Base-by-base conservation (phyloP, 805 yeast species). In the Metschnikowia lochheadii region DNA sequence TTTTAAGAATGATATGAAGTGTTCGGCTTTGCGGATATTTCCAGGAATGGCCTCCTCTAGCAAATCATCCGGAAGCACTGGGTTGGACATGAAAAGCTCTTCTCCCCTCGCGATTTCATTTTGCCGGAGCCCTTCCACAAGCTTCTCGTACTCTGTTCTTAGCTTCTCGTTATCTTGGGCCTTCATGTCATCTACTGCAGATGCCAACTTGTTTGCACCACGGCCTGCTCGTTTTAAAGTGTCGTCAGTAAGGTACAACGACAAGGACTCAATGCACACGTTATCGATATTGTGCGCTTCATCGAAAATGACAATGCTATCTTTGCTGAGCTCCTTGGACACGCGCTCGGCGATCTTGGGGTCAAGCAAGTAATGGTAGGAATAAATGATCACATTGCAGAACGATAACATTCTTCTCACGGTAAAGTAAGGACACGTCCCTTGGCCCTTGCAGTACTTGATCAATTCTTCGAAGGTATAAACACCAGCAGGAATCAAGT, bases 211-310 rank as follows among this genome's bases (percentile, higher is more conserved):
- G 56, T 79, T 79, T 0, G 96, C 96, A 56, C 98, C 98, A 56
- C 84, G 78, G 1, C 96, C 78, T 0, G 99, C 99, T 57, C 83
- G 76, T 60, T 90, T 85, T 53, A 94, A 69, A 7, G 89, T 82
- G 57, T 92, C 97, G 59, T 90, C 96, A 0, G 97, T 94, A 56
- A 94, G 72, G 64, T 94, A 98, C 44, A 94, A 77, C 5, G 97
- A 89, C 39, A 94, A 69, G 0, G 98, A 88, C 67, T 94, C 99
- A 51, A 94, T 94, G 73, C 99, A 94, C 50, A 94, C 99, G 75
- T 94, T 94, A 76, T 94, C 99, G 50, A 94, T 94, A 70, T 94
- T 94, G 68, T 94, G 99, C 44, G 99, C 99, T 72, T 94, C 99
- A 71, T 94, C 99, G 64, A 94, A 94, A 37, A 94, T 95, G 54